These are phyloP conservation scores for Didymella keratinophila DNA, from an alignment of 2,329 filamentous ascomycete species.

Conservation along the genomic window DNA sequence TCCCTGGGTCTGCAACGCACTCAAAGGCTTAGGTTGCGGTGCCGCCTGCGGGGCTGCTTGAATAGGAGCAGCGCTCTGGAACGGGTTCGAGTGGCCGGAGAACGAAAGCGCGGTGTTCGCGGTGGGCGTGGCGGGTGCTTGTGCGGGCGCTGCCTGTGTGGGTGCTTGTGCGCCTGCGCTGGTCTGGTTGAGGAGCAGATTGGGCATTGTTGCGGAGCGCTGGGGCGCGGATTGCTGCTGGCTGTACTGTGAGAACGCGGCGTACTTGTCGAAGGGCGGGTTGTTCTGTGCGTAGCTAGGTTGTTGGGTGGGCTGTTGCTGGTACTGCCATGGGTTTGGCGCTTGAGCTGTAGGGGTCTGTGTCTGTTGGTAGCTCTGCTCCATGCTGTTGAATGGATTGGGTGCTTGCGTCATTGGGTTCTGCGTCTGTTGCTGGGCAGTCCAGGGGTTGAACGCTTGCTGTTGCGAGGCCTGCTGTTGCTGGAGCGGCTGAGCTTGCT, in stretches of 20 bases:
- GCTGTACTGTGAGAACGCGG: constrained; percentile 16
- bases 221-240: constrained; percentile 21
- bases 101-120: constrained; percentile 22
- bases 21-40: constrained; percentile 67
- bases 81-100: constrained; percentile 48
- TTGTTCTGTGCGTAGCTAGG: constrained; percentile 28
- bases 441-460: constrained; percentile 37
- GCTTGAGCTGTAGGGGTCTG: constrained; percentile 23
- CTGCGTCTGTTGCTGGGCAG: constrained; percentile 29
- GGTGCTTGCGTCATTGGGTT: constrained; percentile 25
- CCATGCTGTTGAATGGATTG: constrained; percentile 39
- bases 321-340: constrained; percentile 38
- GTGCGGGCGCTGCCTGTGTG: constrained; percentile 30
- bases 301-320: constrained; percentile 30
- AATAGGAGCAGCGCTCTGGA: constrained; percentile 52
- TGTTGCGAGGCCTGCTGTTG: constrained; percentile 24
- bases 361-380: constrained; percentile 27
- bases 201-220: constrained; percentile 25
- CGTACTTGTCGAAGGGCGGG: constrained; percentile 16
- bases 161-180: constrained; percentile 28
- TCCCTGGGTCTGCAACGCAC: constrained; percentile 31
- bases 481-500: constrained; percentile 52
- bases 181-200: constrained; percentile 21
- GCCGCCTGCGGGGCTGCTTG: constrained; percentile 51
- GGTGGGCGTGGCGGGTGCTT: constrained; percentile 43